Base-by-base conservation (phyloP, 177 flowering plant genomes). In the Vitis hybrid region DNA sequence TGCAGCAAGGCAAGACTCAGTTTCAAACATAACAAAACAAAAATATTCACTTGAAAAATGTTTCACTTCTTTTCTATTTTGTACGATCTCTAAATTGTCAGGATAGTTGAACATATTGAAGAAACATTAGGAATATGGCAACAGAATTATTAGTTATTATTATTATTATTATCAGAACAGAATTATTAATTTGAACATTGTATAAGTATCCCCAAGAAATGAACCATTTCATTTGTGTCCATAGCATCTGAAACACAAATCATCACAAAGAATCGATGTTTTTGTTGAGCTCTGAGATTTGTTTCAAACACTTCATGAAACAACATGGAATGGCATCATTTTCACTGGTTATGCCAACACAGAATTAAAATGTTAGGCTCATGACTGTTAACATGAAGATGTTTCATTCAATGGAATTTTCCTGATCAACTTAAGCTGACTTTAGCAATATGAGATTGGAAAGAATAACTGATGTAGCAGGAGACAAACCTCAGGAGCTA, bases 401-500 rank as follows among this genome's bases (percentile, higher is more conserved):
- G 11, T 45, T 21, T 19, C 48, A 34, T 32, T 49, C 13, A 10
- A 17, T 19, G 48, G 48, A 39, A 39, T 39, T 39, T 39, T 39
- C 48, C 48, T 39, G 10, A 39, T 39, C 48, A 39, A 39, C 48
- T 39, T 39, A 39, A 39, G 48, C 48, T 4, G 9, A 39, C 48
- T 39, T 39, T 39, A 39, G 0, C 10, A 39, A 8, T 8, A 39
- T 39, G 13, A 39, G 4, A 17, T 52, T 7, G 26, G 18, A 1
- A 32, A 4, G 17, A 17, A 2, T 14, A 54, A 60, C 34, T 13
- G 3, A 60, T 52, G 18, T 2, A 45, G 60, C 3, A 60, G 56
- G 62, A 68, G 51, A 83, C 91, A 48, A 78, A 94, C 98, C 98
- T 94, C 99, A 1, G 99, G 99, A 70, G 99, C 97, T 9, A 92